A percentile compares a stretch with the other conserved stretches of the same genome.
phyloP scores from a whole-genome alignment of 106 monocot genomes.

The Phalaenopsis aphrodite region DNA sequence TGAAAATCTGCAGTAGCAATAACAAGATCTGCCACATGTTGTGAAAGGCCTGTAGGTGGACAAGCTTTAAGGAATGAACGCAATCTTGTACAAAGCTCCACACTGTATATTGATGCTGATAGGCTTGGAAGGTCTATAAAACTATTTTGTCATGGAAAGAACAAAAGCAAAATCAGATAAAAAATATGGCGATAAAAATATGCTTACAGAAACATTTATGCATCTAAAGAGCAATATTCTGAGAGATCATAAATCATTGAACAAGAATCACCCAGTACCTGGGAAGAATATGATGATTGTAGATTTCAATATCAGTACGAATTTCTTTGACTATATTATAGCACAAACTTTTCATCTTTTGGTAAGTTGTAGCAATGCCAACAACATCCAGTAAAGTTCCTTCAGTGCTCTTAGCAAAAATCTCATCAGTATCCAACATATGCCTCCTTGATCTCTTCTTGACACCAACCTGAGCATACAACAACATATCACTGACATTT shows the following conservation, averaged over 20 bases:
- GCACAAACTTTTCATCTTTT: slow-evolving; percentile 66
- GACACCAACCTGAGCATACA: slow-evolving; percentile 44
- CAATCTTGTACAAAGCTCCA: slow-evolving; percentile 62
- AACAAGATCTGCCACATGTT: slow-evolving; percentile 72
- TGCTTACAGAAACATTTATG: background rate
- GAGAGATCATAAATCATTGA: too few relatives aligned
- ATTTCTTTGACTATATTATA: slow-evolving; percentile 68
- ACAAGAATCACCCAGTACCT: slow-evolving; percentile 23
- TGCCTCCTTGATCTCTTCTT: slow-evolving; percentile 76
- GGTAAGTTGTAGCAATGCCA: slow-evolving; percentile 53
- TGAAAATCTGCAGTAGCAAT: slow-evolving; percentile 83
- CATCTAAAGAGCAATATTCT: too few relatives aligned
- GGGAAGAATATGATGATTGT: slow-evolving; percentile 62
- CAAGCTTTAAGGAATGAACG: slow-evolving; percentile 72
- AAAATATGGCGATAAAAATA: background rate
- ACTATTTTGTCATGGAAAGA: slow-evolving; percentile 17
- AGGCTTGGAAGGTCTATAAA: slow-evolving; percentile 81
- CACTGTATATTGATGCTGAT: slow-evolving; percentile 68
- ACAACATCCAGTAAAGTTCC: slow-evolving; percentile 33
- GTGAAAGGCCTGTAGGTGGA: slow-evolving; percentile 66
- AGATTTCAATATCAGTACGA: slow-evolving; percentile 73
- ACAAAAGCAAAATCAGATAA: background rate
- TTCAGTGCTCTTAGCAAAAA: slow-evolving; percentile 43
- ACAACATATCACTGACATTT: background rate
- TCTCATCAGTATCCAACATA: slow-evolving; percentile 72